Evolutionary conservation across 2,329 filamentous ascomycete genomes (phyloP), one percentile per base, ranked within the genome.

Genomic region (Colletotrichum somersetense): DNA sequence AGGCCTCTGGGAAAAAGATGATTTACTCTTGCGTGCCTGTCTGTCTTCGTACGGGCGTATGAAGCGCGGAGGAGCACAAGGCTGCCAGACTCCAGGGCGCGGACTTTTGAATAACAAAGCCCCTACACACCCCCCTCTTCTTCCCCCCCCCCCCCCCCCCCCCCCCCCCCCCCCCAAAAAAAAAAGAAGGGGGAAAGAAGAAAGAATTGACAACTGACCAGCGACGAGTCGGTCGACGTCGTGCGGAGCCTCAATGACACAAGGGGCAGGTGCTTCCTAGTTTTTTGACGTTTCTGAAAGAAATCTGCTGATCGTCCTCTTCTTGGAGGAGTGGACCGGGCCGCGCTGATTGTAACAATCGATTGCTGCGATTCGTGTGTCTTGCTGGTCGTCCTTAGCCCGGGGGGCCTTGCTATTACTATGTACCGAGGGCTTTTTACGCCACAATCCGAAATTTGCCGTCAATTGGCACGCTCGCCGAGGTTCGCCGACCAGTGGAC

Each of bases 321-420:
- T 57, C 33, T 26, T 38, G 40, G 26, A 23, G 38, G 40, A 64
- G 69, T 68, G 69, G 69, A 55, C 44, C 58, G 65, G 69, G 58
- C 65, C 65, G 69, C 66, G 69, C 66, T 63, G 69, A 64, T 59
- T 63, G 57, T 46, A 68, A 48, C 66, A 48, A 52, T 56, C 33
- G 40, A 57, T 33, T 42, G 68, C 57, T 50, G 63, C 56, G 40
- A 62, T 23, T 58, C 40, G 42, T 50, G 38, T 20, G 12, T 23
- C n/a, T 40, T 38, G 30, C n/a, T 33, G 38, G 35, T 55, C 57
- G 38, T 30, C 30, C 30, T 59, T 59, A 42, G 58, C 58, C 65
- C 11, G 12, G 23, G 23, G 53, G 57, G 65, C 55, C 53, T 50
- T 20, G 23, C 42, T 66, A 4, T 16, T 35, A 4, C 42, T 44